Evolutionary conservation across 2,329 filamentous ascomycete species (phyloP).

Genomic region (Aciculosporium take): DNA sequence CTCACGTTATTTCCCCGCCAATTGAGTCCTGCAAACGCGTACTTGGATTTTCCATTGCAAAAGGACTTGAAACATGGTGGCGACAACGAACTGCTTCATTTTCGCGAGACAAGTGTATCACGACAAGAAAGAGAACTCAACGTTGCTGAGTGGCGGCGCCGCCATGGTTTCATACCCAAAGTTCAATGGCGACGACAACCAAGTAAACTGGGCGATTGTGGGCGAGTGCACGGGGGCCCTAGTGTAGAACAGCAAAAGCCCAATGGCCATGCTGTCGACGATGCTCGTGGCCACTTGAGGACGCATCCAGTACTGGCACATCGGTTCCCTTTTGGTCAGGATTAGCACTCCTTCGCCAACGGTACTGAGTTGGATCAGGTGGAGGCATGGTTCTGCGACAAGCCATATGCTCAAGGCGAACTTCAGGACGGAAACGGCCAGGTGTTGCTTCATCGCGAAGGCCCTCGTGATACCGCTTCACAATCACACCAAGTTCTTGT

Average conservation of each 20-base stretch:
- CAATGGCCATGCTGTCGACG: neutral
- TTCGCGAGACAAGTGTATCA: slow-evolving; percentile 11
- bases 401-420: neutral
- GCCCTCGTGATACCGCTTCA: neutral
- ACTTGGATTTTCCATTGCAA: slow-evolving; percentile 20
- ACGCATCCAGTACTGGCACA: neutral
- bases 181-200: neutral
- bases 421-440: neutral
- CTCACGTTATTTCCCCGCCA: slow-evolving; percentile 20
- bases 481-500: neutral
- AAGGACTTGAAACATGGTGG: slow-evolving; percentile 14
- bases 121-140: neutral
- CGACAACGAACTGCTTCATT: slow-evolving; percentile 17
- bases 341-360: slow-evolving; percentile 3
- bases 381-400: neutral
- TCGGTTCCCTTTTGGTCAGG: neutral
- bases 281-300: neutral
- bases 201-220: slow-evolving; percentile 29
- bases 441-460: neutral
- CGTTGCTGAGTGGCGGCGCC: slow-evolving; percentile 11
- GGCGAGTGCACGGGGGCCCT: slow-evolving; percentile 6
- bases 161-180: slow-evolving; percentile 20
- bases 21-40: slow-evolving; percentile 14
- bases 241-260: slow-evolving; percentile 17
- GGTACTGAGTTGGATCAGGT: neutral